Evolutionary conservation across 441 rosid species (phyloP), one percentile per base, ranked within the genome.

Genomic region (Corymbia calophylla): DNA sequence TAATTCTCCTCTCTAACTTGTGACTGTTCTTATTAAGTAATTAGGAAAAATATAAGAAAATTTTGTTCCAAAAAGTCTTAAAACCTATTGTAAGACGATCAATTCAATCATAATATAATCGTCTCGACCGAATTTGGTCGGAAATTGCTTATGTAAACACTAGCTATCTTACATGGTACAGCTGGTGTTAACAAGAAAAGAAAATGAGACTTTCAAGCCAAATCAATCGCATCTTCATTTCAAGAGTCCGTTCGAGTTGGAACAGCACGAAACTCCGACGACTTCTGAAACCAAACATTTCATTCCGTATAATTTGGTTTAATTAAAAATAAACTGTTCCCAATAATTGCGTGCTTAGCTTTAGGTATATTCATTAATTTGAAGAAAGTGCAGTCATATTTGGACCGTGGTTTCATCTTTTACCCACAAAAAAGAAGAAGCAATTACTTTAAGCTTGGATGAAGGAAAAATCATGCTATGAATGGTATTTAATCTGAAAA

Each of bases 81-180:
- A 35, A 35, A 35, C 23, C 23, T 66, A 66, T 31, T 0, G 0
- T 39, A 35, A 11, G 44, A 0, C 6, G 3, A 3, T 21, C 44
- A 73, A 35, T 19, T 73, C 0, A 1, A 2, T 73, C 12, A 6
- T 12, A 6, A 44, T 13, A 2, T 1, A 7, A 0, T 44, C 18
- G 0, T 44, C 7, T 12, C 0, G 5, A 2, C 1, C 10, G 8
- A 77, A 70, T 35, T 70, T 44, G 18, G 8, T 0, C 1, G 0
- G 0, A 77, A 2, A 13, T 77, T 77, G 3, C 10, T 35, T 3
- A 35, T 0, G 15, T 70, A 39, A 5, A 70, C 0, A 4, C 13
- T 5, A 0, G 39, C 2, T 2, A 3, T 19, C 7, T 5, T 0
- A 70, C 4, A 1, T 2, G 35, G 3, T 0, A 62, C 1, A 23